A percentile compares a stretch with the other conserved stretches of the same genome.
phyloP scores from a whole-genome alignment of 1,284 basidiomycete genomes.

The Tylopilus sp. region DNA sequence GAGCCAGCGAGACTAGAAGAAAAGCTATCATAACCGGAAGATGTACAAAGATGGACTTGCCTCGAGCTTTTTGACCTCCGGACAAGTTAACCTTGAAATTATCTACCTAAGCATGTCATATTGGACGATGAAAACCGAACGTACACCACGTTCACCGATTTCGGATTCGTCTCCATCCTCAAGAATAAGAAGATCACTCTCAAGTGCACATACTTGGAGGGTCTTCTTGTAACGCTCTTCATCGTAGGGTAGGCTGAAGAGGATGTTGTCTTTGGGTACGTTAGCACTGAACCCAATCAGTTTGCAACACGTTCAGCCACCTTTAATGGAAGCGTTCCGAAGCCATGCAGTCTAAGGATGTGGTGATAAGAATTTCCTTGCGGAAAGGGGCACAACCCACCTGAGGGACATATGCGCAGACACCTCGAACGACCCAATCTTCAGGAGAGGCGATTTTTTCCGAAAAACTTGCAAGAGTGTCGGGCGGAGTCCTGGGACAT shows the following conservation, averaged over 20 bases:
- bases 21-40: background rate
- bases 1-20: slow-evolving; percentile 76
- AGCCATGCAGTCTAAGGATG: slow-evolving; percentile 65
- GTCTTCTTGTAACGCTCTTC: slow-evolving; percentile 62
- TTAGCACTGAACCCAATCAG: slow-evolving; percentile 7
- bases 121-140: slow-evolving; percentile 19
- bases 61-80: slow-evolving; percentile 94
- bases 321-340: slow-evolving; percentile 88
- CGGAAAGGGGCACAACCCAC: slow-evolving; percentile 30
- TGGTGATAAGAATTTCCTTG: background rate
- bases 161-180: slow-evolving; percentile 94
- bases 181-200: slow-evolving; percentile 82
- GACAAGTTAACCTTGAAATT: slow-evolving; percentile 72
- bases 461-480: slow-evolving; percentile 63
- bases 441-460: slow-evolving; percentile 41
- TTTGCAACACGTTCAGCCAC: slow-evolving; percentile 32
- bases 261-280: slow-evolving; percentile 69
- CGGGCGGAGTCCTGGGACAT: slow-evolving; percentile 81
- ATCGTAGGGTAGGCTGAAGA: slow-evolving; percentile 84
- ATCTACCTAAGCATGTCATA: background rate
- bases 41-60: slow-evolving; percentile 35
- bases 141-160: slow-evolving; percentile 80
- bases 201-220: slow-evolving; percentile 55
- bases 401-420: slow-evolving; percentile 94
- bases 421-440: slow-evolving; percentile 73